These are phyloP conservation scores for Raddia distichophylla DNA, from an alignment of 176 grass and related monocot species.

Conservation along the genomic window DNA sequence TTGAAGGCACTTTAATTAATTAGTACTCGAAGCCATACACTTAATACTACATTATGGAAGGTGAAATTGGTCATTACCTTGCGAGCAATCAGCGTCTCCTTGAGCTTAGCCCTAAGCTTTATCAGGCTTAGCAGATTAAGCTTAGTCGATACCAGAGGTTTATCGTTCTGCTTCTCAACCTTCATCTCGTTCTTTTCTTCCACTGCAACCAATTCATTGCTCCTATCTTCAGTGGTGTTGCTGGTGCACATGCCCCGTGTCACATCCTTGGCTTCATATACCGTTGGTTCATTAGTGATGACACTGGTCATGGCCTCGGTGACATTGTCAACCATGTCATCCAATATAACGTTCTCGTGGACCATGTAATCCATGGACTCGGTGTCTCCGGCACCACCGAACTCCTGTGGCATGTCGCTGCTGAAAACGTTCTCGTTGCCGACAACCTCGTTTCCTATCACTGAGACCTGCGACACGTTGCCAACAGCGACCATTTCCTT, in stretches of 20 bases:
- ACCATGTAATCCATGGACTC: no score
- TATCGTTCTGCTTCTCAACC: neutral
- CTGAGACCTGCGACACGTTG: neutral
- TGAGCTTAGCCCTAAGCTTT: conserved; percentile 49
- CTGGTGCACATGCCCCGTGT: neutral
- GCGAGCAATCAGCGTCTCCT: conserved; percentile 37
- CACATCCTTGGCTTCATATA: neutral
- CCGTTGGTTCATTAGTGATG: neutral
- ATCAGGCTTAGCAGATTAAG: conserved; percentile 40
- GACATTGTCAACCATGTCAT: neutral
- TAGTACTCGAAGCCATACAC: neutral
- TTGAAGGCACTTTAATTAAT: neutral
- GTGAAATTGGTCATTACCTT: conserved; percentile 44
- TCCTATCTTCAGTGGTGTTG: conserved; percentile 5
- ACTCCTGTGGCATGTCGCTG: neutral
- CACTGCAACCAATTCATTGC: neutral
- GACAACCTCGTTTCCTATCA: neutral
- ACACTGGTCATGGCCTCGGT: neutral
- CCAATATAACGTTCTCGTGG: no score
- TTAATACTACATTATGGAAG: neutral
- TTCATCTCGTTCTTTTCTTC: neutral
- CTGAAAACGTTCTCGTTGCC: neutral
- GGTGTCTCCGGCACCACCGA: neutral
- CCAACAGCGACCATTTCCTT: neutral
- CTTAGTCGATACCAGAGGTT: neutral